Evolutionary conservation across 352 stramenopile genomes (phyloP), one percentile per base, ranked within the genome.

Genomic region (Phytopythium sindhum): DNA sequence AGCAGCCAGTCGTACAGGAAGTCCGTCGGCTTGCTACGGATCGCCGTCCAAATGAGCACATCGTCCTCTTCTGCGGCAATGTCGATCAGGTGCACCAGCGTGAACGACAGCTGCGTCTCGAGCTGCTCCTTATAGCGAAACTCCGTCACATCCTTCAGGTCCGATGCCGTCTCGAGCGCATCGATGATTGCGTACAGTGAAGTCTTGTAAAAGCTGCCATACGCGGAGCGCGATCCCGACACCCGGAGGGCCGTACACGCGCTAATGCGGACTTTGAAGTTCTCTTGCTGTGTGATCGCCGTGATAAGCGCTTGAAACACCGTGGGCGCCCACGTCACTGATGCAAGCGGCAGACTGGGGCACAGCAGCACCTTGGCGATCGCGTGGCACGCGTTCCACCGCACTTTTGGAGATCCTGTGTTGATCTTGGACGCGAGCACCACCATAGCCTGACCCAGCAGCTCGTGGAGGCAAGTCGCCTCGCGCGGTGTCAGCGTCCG

Each of bases 51-150:
- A 28, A 94, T 85, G 39, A 91, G 23, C 6, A 61, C n/a, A 37
- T 93, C 85, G 54, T 91, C 87, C 61, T 90, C 79, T n/a, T 86
- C 66, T 0, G 81, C 79, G 1, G 84, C 85, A 21, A 96, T 77
- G 61, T 91, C 72, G 57, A 96, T 84, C 59, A 96, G 57, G 54
- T 94, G 87, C 57, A 94, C 78, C 55, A 96, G 70, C 33, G 87
- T 94, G 60, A 96, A 96, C 10, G 85, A 94, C 14, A 96, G 56
- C 67, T 96, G 87, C 19, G 86, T 91, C 60, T 96, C 87, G 9
- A 96, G 68, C 55, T 96, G 87, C 59, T 92, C 85, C 66, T 96
- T 96, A 78, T 96, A 96, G n/a, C 86, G 84, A 74, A 94, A 96
- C 72, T 96, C 87, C 1, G 79, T 92, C 66, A 96, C 85, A 57